These are phyloP conservation scores for Penicillium soppii DNA, from an alignment of 495 filamentous ascomycete species.

Conservation along the genomic window DNA sequence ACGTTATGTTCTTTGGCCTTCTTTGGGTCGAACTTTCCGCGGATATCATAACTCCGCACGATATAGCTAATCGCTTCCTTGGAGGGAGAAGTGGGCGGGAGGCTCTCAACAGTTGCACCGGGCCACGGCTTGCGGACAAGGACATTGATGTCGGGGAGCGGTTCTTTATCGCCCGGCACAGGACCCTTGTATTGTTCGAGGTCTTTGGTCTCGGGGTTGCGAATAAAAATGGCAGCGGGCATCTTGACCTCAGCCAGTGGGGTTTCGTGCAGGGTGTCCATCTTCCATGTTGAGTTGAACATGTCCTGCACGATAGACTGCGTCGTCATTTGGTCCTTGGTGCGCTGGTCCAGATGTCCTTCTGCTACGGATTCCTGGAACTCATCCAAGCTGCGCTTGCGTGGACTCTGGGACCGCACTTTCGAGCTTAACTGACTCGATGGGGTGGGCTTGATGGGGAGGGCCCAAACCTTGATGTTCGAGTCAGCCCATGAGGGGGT, in stretches of 20 bases:
- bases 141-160: slow-evolving; percentile 66
- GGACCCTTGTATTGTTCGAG: slow-evolving; percentile 68
- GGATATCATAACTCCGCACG: slow-evolving; percentile 65
- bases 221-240: slow-evolving; percentile 68
- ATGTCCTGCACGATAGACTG: slow-evolving; percentile 68
- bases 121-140: slow-evolving; percentile 83
- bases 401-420: slow-evolving; percentile 33
- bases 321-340: slow-evolving; percentile 49
- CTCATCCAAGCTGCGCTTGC: slow-evolving; percentile 65
- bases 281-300: slow-evolving; percentile 76
- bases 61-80: slow-evolving; percentile 79
- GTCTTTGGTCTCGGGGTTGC: slow-evolving; percentile 61
- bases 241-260: slow-evolving; percentile 63
- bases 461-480: slow-evolving; percentile 78
- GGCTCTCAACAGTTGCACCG: slow-evolving; percentile 56
- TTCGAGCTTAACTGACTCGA: background rate
- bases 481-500: slow-evolving; percentile 71
- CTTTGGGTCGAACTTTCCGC: slow-evolving; percentile 75
- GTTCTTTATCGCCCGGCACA: slow-evolving; percentile 45
- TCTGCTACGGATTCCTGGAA: slow-evolving; percentile 35
- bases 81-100: slow-evolving; percentile 66
- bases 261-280: slow-evolving; percentile 65
- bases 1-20: slow-evolving; percentile 63
- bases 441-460: slow-evolving; percentile 52
- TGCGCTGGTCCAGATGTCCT: slow-evolving; percentile 20